These are phyloP conservation scores for Aspergillus pseudoterreus DNA, from an alignment of 2,329 filamentous ascomycete species.

Conservation along the genomic window DNA sequence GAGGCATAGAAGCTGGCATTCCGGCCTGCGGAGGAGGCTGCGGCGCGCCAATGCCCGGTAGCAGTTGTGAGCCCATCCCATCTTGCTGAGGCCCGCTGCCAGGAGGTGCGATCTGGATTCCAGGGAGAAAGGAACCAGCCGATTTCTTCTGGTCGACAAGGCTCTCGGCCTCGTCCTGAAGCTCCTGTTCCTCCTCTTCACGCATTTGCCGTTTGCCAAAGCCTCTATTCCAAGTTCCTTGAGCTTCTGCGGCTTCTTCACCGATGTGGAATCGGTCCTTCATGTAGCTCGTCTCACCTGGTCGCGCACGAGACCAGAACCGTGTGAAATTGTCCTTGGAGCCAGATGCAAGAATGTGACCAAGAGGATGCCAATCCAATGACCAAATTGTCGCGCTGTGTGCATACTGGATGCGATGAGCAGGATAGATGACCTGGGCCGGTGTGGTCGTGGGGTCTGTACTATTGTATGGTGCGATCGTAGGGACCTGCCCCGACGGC, in stretches of 20 bases:
- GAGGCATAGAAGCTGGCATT: conserved; percentile 38
- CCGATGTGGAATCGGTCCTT: conserved; percentile 95
- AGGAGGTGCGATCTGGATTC: conserved; percentile 58
- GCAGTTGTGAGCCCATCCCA: conserved; percentile 38
- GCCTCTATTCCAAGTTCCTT: conserved; percentile 88
- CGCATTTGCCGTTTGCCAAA: conserved; percentile 73
- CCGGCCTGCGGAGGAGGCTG: conserved; percentile 34
- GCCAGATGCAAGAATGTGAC: conserved; percentile 90
- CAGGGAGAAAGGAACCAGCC: conserved; percentile 51
- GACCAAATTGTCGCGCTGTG: conserved; percentile 98
- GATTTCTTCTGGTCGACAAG: conserved; percentile 87
- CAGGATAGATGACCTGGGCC: conserved; percentile 86
- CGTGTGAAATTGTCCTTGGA: conserved; percentile 95
- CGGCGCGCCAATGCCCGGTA: conserved; percentile 48
- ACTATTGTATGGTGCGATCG: conserved; percentile 79
- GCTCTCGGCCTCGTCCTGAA: conserved; percentile 89
- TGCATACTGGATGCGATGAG: conserved; percentile 79
- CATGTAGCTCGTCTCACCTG: conserved; percentile 78
- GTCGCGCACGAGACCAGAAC: conserved; percentile 90
- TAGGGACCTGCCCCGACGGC: conserved; percentile 66
- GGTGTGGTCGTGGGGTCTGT: conserved; percentile 74
- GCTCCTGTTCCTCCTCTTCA: conserved; percentile 90
- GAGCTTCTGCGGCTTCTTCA: conserved; percentile 85
- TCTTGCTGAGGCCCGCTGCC: conserved; percentile 45
- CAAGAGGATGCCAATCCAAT: conserved; percentile 94